These are phyloP conservation scores for Pyropia yezoensis DNA, from an alignment of 23 red algal species.

Conservation along the genomic window DNA sequence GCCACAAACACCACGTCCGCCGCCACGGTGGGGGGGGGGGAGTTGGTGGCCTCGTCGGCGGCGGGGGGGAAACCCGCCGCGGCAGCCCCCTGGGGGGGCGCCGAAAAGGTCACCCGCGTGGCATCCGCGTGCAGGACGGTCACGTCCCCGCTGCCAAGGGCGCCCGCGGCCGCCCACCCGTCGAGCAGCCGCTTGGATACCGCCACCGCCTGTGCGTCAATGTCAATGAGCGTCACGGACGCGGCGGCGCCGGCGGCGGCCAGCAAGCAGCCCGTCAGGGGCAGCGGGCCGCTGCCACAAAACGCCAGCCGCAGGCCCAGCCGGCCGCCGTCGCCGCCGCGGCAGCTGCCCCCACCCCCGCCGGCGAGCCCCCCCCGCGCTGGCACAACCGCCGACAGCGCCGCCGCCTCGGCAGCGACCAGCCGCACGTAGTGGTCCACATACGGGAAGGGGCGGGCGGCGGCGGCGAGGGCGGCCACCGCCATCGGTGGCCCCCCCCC, in stretches of 20 bases:
- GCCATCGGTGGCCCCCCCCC: not conserved
- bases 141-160: not conserved
- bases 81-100: not conserved
- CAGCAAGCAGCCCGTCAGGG: conserved; percentile 30
- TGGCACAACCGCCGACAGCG: not conserved
- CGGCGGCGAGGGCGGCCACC: conserved; percentile 7
- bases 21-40: not conserved
- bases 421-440: conserved; percentile 31
- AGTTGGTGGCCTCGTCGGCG: too few species aligned
- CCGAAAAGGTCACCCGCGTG: conserved; percentile 1
- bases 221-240: conserved; percentile 33
- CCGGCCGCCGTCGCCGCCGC: not conserved
- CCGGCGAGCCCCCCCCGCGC: not conserved
- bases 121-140: conserved; percentile 18
- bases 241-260: conserved; percentile 3
- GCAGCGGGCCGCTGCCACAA: conserved; percentile 42
- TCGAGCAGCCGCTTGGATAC: conserved; percentile 8
- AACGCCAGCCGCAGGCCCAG: conserved; percentile 25
- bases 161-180: conserved; percentile 7
- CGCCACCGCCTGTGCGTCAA: conserved; percentile 23
- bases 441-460: conserved; percentile 22
- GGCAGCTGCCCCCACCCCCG: not conserved
- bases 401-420: conserved; percentile 24
- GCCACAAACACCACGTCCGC: conserved; percentile 46
- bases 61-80: too few species aligned